phyloP scores from a whole-genome alignment of 176 grass and related monocot genomes.

The Musa schizocarpa region DNA sequence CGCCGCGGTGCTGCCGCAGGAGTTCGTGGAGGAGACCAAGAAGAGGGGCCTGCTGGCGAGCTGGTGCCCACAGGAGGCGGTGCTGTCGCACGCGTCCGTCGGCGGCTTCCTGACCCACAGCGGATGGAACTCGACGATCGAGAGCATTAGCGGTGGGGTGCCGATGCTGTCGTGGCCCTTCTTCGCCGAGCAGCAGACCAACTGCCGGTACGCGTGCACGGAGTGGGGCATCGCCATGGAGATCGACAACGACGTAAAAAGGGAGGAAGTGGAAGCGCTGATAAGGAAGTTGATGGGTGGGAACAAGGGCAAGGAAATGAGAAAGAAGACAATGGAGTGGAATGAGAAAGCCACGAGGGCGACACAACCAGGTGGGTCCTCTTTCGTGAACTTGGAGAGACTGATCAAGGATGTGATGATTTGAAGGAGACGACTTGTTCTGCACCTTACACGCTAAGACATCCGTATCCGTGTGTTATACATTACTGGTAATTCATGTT shows the following conservation, averaged over 20 bases:
- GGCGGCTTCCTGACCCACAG: conserved; percentile 4
- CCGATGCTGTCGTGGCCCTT: conserved; percentile 42
- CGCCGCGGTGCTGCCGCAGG: conserved; percentile 15
- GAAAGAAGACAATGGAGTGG: not conserved
- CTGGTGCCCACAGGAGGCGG: conserved; percentile 44
- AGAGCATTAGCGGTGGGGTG: conserved; percentile 27
- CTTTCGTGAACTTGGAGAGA: no score
- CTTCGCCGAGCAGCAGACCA: conserved; percentile 54
- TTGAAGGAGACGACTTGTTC: no score
- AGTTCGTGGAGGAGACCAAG: conserved; percentile 12
- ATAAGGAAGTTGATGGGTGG: not conserved
- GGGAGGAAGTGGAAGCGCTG: not conserved
- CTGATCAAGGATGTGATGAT: no score
- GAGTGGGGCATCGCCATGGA: conserved; percentile 39
- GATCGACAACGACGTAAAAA: conserved; percentile 14
- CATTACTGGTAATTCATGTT: no score
- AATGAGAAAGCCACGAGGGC: no score
- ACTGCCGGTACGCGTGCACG: conserved; percentile 35
- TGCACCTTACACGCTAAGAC: no score
- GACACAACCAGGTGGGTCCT: no score
- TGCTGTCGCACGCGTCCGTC: conserved; percentile 28
- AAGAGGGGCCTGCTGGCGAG: conserved; percentile 19
- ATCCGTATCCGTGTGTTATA: no score
- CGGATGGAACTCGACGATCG: conserved; percentile 5
- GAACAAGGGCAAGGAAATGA: conserved; percentile 3